phyloP scores from a whole-genome alignment of 2,329 filamentous ascomycete genomes.

The Berkeleyomyces basicola region DNA sequence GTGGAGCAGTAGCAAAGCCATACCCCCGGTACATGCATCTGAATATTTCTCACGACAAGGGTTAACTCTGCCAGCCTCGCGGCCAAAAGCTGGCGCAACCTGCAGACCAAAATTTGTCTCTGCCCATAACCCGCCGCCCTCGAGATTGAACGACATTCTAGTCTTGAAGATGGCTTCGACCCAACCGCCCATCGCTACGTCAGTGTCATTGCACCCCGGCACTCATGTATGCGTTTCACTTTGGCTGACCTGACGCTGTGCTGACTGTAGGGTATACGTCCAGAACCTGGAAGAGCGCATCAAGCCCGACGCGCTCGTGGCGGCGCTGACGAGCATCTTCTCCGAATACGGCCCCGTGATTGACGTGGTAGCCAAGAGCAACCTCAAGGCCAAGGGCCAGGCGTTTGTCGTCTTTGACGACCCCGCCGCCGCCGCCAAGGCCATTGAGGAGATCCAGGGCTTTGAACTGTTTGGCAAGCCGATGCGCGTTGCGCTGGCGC shows the following conservation, averaged over 20 bases:
- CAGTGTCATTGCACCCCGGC: constrained; percentile 60
- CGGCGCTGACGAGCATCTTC: constrained; percentile 62
- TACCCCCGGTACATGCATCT: background rate
- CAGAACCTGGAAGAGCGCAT: constrained; percentile 87
- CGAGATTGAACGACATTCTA: background rate
- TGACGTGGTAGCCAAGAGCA: constrained; percentile 76
- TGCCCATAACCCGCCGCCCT: background rate
- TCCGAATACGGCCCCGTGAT: constrained; percentile 74
- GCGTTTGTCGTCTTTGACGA: constrained; percentile 86
- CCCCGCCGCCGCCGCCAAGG: constrained; percentile 59
- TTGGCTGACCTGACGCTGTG: constrained; percentile 21
- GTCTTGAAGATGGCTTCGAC: constrained; percentile 24
- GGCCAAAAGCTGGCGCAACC: background rate
- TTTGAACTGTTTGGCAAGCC: constrained; percentile 88
- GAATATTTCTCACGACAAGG: background rate
- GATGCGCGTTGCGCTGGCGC: constrained; percentile 71
- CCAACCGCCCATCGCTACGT: constrained; percentile 42
- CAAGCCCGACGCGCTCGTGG: constrained; percentile 61
- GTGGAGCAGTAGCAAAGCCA: background rate
- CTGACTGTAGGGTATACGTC: constrained; percentile 41
- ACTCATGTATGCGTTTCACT: constrained; percentile 28
- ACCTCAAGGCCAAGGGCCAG: constrained; percentile 83
- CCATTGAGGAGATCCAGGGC: constrained; percentile 77
- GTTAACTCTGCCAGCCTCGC: background rate
- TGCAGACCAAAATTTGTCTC: background rate